A percentile compares a stretch with the other conserved stretches of the same genome.
phyloP scores from a whole-genome alignment of 2,329 filamentous ascomycete genomes.

The Nemania serpens region DNA sequence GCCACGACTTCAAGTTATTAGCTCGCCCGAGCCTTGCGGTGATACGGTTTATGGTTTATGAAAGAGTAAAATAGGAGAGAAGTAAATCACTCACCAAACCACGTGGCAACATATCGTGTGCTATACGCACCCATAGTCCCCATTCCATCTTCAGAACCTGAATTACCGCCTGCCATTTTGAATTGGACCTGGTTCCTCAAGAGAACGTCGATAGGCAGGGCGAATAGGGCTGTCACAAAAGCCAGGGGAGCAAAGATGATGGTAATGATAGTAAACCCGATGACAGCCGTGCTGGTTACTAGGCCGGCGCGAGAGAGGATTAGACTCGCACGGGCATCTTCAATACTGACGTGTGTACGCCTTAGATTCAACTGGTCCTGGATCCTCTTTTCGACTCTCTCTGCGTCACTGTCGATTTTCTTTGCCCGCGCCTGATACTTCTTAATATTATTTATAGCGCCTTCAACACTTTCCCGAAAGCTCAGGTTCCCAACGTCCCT shows the following conservation, averaged over 20 bases:
- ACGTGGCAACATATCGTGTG: slow-evolving; percentile 6
- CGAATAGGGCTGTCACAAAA: slow-evolving; percentile 18
- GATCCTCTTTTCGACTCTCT: slow-evolving; percentile 18
- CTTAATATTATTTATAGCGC: neutral
- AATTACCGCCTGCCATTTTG: neutral
- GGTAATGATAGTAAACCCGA: slow-evolving; percentile 24
- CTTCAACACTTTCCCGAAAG: slow-evolving; percentile 5
- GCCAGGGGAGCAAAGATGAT: slow-evolving; percentile 22
- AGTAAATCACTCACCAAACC: slow-evolving; percentile 9
- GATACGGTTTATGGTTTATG: no score
- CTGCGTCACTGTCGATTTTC: slow-evolving; percentile 19
- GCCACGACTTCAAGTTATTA: neutral
- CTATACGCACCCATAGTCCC: neutral
- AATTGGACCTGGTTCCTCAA: slow-evolving; percentile 5
- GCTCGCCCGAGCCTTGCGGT: neutral
- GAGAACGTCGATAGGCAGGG: slow-evolving; percentile 15
- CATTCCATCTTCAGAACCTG: neutral
- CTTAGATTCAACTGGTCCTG: slow-evolving; percentile 21
- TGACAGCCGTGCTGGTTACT: slow-evolving; percentile 7
- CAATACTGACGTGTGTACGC: slow-evolving; percentile 9
- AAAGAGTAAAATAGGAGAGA: neutral
- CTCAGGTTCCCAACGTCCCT: no score
- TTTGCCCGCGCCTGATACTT: neutral
- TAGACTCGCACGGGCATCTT: neutral
- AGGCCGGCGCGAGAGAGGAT: neutral